Base-by-base conservation (phyloP, 2,329 filamentous ascomycete genomes). In the Ceratocystis papillata region DNA sequence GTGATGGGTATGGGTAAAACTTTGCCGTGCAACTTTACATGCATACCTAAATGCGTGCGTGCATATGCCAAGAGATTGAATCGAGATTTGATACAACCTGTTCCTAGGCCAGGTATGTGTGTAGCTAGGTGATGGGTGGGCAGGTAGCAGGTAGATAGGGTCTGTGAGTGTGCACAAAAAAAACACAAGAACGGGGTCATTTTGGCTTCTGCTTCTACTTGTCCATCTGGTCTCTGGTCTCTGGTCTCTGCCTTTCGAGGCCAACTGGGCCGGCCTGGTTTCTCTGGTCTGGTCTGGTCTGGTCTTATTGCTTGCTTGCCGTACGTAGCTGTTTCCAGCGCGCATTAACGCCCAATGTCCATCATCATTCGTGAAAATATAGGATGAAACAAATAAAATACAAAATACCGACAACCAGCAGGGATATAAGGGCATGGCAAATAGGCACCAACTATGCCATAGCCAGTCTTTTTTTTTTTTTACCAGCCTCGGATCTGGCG, bases 41-140 rank as follows among this genome's bases (percentile, higher is more conserved):
- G 53, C 53, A 55, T 55, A 25, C 15, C 6, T 7, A 12, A 20
- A 53, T 25, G 7, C 48, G 20, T 53, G 48, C 28, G 22, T 57
- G 53, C 53, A 57, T 57, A 30, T 57, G 53, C 53, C 53, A 57
- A 57, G 53, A 57, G 53, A 57, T 57, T 33, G 53, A 33, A 57
- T 57, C 53, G 53, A 57, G 53, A 57, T 57, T 57, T 57, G 53
- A 57, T 57, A 57, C 53, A 22, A 57, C 53, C 53, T 57, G 28
- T 57, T 57, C 15, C 46, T n/a, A 10, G 33, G 33, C 8, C 20
- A 25, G 48, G 20, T 28, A 8, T 50, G 7, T 20, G 15, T 48
- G 45, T 48, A 10, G 33, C 1, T 37, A 37, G 33, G 7, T 37
- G 33, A 37, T 37, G 33, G 8, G 33, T 3, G 10, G 33, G 7